phyloP scores from a whole-genome alignment of 208 protist genomes.

The Herpetomonas tarakana region DNA sequence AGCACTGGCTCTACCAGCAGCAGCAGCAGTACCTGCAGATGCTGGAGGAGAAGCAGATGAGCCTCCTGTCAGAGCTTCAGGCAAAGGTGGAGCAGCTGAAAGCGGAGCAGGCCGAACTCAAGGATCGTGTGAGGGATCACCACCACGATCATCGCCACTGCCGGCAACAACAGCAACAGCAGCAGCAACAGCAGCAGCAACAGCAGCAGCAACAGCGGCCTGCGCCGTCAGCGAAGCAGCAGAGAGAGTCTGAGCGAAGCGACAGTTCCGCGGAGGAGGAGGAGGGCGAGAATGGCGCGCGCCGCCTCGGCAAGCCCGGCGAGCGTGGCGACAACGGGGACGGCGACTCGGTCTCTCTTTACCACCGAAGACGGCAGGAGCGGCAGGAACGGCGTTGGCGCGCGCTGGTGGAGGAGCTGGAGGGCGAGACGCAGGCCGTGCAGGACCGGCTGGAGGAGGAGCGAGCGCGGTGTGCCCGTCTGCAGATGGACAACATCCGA shows the following conservation, averaged over 20 bases:
- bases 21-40: neutral
- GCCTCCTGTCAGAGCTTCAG: neutral
- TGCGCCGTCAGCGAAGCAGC: too few species aligned
- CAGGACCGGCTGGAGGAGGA: neutral
- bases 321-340: too few species aligned
- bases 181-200: too few species aligned
- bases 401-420: neutral
- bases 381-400: neutral
- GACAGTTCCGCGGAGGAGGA: too few species aligned
- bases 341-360: neutral
- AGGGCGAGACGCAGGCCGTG: neutral
- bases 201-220: too few species aligned
- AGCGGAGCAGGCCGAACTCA: neutral
- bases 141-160: too few species aligned
- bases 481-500: slow-evolving; percentile 35
- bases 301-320: too few species aligned
- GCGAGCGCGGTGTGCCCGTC: slow-evolving; percentile 4
- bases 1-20: neutral
- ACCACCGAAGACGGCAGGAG: neutral
- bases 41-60: neutral
- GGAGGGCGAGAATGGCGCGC: too few species aligned
- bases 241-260: too few species aligned
- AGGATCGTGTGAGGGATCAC: too few species aligned
- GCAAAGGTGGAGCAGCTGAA: neutral
- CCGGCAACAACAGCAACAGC: too few species aligned